phyloP scores from a whole-genome alignment of 768 basidiomycete genomes.

The Kwoniella dendrophila region DNA sequence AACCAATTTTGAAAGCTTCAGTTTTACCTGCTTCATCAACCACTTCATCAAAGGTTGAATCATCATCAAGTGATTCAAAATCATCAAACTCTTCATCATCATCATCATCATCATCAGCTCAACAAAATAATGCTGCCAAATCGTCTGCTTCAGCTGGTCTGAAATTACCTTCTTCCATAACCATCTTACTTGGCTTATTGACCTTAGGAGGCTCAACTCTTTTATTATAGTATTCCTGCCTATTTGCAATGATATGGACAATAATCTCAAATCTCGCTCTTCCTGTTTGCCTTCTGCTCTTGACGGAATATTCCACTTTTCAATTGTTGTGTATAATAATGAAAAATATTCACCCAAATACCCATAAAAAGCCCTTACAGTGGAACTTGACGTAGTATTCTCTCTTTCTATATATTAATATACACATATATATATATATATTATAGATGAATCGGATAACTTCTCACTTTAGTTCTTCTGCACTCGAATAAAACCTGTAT shows the following conservation, averaged over 20 bases:
- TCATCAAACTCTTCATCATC: slow-evolving; percentile 1
- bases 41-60: slow-evolving; percentile 1
- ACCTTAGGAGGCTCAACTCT: not conserved
- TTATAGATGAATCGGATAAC: too few species aligned
- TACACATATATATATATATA: too few species aligned
- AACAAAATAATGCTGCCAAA: slow-evolving; percentile 15
- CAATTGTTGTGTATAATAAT: slow-evolving; percentile 16
- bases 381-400: too few species aligned
- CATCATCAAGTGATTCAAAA: not conserved
- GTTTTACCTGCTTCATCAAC: slow-evolving; percentile 34
- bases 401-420: too few species aligned
- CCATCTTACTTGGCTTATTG: not conserved
- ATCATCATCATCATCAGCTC: not conserved
- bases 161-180: not conserved
- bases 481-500: too few species aligned
- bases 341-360: not conserved
- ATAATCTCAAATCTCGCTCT: not conserved
- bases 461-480: too few species aligned
- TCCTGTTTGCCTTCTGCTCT: not conserved
- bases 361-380: too few species aligned
- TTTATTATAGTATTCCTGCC: not conserved
- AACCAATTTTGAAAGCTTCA: slow-evolving; percentile 32
- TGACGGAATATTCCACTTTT: not conserved
- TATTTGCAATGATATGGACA: not conserved
- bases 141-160: slow-evolving; percentile 23